A percentile compares a stretch with the other conserved stretches of the same genome.
Evolutionary conservation across 495 filamentous ascomycete genomes (phyloP).

Genomic region (Thozetella sp.): DNA sequence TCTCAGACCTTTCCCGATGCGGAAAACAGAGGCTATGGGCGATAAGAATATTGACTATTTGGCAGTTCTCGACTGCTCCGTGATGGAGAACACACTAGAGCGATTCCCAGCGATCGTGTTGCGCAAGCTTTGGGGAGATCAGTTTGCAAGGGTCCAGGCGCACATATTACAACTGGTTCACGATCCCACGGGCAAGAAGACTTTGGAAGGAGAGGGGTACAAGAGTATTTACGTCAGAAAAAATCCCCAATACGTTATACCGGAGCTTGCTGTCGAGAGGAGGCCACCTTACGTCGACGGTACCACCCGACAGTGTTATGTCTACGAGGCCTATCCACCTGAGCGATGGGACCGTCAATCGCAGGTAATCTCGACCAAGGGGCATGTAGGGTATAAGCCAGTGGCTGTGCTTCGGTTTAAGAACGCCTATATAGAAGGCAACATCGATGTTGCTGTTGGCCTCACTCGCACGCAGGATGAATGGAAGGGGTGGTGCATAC

Average conservation of each 20-base stretch:
- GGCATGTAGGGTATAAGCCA: background rate
- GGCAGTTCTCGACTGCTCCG: background rate
- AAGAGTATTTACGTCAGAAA: background rate
- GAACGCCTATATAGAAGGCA: background rate
- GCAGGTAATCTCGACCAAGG: background rate
- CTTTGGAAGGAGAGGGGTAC: background rate
- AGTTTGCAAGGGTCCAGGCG: slow-evolving; percentile 5
- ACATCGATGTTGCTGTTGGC: background rate
- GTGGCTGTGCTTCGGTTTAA: background rate
- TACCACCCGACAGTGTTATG: background rate
- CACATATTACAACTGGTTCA: background rate
- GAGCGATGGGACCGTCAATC: background rate
- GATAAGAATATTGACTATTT: background rate
- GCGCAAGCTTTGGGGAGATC: slow-evolving; percentile 8
- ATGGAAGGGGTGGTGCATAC: background rate
- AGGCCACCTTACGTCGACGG: background rate
- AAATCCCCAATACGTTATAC: background rate
- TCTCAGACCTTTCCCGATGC: background rate
- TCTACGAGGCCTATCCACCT: background rate
- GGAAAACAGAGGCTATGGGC: background rate
- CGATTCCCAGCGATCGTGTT: slow-evolving; percentile 4
- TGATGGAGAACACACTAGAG: background rate
- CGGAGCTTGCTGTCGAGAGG: background rate
- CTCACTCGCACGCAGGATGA: background rate
- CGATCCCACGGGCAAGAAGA: background rate